Evolutionary conservation across 306 rosid genomes (phyloP).

Genomic region (Malus orientalis): DNA sequence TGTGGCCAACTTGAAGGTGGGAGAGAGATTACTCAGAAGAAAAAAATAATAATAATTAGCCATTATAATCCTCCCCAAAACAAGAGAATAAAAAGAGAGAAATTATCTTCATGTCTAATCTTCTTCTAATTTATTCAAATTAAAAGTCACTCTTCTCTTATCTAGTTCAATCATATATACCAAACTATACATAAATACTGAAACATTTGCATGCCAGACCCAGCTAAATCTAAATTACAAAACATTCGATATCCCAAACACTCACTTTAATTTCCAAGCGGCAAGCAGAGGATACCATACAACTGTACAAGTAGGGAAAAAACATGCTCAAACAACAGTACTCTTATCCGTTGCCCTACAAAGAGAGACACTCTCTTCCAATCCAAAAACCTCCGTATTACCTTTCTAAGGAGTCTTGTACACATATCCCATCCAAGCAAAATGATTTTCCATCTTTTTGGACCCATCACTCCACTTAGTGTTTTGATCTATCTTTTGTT

Average conservation of each 20-base stretch:
- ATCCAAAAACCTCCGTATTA: neutral
- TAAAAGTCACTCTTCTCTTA: too few species aligned
- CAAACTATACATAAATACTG: too few species aligned
- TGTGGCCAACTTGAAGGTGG: too few species aligned
- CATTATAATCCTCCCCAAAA: neutral
- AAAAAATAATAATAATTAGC: too few species aligned
- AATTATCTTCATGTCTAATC: too few species aligned
- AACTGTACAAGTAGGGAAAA: neutral
- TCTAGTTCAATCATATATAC: too few species aligned
- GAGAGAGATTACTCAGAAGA: neutral
- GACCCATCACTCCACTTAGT: neutral
- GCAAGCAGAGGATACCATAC: neutral
- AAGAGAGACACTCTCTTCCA: neutral
- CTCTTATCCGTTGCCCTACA: neutral
- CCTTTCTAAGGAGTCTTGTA: neutral
- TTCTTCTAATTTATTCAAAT: too few species aligned
- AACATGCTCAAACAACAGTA: constrained; percentile 1
- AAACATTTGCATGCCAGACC: neutral
- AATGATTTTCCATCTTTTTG: neutral
- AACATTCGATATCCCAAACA: constrained; percentile 6
- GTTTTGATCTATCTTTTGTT: neutral
- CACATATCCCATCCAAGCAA: neutral
- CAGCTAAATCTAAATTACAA: constrained; percentile 10
- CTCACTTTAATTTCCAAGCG: neutral
- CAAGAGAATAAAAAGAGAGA: too few species aligned